These are phyloP conservation scores for Saccharomycopsis babjevae DNA, from an alignment of 805 yeast species.

Conservation along the genomic window DNA sequence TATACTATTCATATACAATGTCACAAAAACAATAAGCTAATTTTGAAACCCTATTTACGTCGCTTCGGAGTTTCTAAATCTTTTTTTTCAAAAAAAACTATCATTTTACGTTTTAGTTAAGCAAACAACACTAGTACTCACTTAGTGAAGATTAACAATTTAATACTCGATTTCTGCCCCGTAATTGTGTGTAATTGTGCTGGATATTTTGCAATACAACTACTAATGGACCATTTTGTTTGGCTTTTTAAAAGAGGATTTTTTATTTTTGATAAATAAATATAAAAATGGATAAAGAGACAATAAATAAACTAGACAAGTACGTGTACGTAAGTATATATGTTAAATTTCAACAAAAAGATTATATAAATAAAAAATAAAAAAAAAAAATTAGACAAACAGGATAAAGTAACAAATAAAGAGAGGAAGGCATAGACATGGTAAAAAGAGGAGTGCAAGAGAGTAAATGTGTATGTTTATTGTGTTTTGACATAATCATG, in stretches of 20 bases:
- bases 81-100: too few species aligned
- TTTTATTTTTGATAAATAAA: background rate
- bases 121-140: too few species aligned
- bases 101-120: too few species aligned
- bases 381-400: background rate
- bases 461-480: background rate
- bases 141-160: too few species aligned
- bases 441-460: background rate
- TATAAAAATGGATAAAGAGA: background rate
- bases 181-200: too few species aligned
- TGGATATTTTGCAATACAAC: too few species aligned
- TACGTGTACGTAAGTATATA: background rate
- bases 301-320: constrained; percentile 1
- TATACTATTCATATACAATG: too few species aligned
- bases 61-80: too few species aligned
- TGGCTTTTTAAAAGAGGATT: background rate
- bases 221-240: too few species aligned
- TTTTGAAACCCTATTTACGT: too few species aligned
- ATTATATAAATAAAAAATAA: background rate
- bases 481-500: background rate
- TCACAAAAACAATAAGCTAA: too few species aligned
- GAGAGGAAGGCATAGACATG: background rate
- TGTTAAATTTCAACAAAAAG: background rate
- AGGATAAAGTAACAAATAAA: background rate
- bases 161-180: too few species aligned